These are phyloP conservation scores for Psilocybe subaeruginosa DNA, from an alignment of 768 basidiomycete genomes.

Conservation along the genomic window DNA sequence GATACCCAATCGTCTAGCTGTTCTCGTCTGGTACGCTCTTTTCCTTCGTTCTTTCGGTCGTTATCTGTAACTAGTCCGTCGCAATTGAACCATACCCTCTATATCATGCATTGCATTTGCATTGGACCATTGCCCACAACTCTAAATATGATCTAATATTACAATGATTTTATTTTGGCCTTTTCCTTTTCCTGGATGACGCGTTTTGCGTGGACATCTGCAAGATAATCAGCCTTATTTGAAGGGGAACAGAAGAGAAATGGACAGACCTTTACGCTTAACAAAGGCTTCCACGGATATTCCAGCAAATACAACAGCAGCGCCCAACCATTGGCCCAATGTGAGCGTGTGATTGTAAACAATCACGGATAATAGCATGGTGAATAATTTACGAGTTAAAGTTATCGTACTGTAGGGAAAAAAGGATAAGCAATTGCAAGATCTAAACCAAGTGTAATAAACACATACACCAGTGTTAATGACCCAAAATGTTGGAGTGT, in stretches of 20 bases:
- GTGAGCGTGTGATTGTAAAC: slow-evolving; percentile 89
- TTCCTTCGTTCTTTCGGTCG: slow-evolving; percentile 6
- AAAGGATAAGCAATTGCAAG: slow-evolving; percentile 13
- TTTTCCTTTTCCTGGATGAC: slow-evolving; percentile 84
- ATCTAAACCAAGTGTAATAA: background rate
- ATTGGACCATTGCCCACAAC: slow-evolving; percentile 14
- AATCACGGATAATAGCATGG: slow-evolving; percentile 94
- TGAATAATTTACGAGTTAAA: slow-evolving; percentile 94
- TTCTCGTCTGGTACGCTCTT: background rate
- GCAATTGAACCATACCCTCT: slow-evolving; percentile 17
- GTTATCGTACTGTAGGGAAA: slow-evolving; percentile 76
- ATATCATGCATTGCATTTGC: slow-evolving; percentile 9
- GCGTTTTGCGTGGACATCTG: slow-evolving; percentile 81
- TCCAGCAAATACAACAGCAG: slow-evolving; percentile 90
- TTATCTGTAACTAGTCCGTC: slow-evolving; percentile 9
- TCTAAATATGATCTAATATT: slow-evolving; percentile 34
- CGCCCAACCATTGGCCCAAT: slow-evolving; percentile 90
- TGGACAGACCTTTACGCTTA: slow-evolving; percentile 75
- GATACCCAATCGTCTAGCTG: background rate
- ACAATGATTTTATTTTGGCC: slow-evolving; percentile 79
- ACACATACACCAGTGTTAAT: slow-evolving; percentile 76
- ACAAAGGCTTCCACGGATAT: slow-evolving; percentile 93
- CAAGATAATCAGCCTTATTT: slow-evolving; percentile 5
- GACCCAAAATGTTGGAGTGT: slow-evolving; percentile 92
- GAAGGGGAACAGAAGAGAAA: slow-evolving; percentile 13